These are phyloP conservation scores for Calendula officinalis DNA, from an alignment of 129 eudicot genomes.

Conservation along the genomic window DNA sequence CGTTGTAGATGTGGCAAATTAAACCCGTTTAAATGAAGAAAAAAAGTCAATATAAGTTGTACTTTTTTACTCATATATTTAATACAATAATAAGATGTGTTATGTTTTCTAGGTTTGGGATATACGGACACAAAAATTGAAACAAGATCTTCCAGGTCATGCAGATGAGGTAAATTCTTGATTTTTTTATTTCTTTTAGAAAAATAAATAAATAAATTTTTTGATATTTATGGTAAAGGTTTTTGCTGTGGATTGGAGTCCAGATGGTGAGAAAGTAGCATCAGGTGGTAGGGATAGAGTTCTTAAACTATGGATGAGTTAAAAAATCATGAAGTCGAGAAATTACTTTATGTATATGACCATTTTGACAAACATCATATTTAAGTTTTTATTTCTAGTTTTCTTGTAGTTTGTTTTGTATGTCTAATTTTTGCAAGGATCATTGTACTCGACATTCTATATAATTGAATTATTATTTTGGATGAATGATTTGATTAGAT, in stretches of 20 bases:
- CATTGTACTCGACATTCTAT: neutral
- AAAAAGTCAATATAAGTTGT: neutral
- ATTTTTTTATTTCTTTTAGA: neutral
- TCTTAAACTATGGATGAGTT: slow-evolving; percentile 94
- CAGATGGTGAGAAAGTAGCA: slow-evolving; percentile 99
- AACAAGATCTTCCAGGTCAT: slow-evolving; percentile 97
- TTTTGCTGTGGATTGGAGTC: slow-evolving; percentile 99
- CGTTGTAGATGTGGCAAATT: neutral
- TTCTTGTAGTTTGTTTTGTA: neutral
- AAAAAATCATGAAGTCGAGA: slow-evolving; percentile 23
- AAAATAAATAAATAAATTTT: neutral
- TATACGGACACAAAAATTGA: slow-evolving; percentile 72
- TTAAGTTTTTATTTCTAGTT: neutral
- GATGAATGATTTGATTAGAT: neutral
- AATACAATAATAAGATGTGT: neutral
- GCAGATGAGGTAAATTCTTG: slow-evolving; percentile 71
- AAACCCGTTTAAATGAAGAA: neutral
- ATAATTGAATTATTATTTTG: neutral
- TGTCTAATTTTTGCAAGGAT: slow-evolving; percentile 2
- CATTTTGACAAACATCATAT: neutral
- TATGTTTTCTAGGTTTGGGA: slow-evolving; percentile 79
- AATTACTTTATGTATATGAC: slow-evolving; percentile 14
- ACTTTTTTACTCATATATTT: neutral
- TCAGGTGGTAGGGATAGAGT: slow-evolving; percentile 95
- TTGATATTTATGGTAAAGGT: slow-evolving; percentile 43